Percentiles rank a stretch among this genome's conserved stretches.
phyloP scores from a whole-genome alignment of 2,329 filamentous ascomycete genomes.

The Arthrobotrys musiformis region DNA sequence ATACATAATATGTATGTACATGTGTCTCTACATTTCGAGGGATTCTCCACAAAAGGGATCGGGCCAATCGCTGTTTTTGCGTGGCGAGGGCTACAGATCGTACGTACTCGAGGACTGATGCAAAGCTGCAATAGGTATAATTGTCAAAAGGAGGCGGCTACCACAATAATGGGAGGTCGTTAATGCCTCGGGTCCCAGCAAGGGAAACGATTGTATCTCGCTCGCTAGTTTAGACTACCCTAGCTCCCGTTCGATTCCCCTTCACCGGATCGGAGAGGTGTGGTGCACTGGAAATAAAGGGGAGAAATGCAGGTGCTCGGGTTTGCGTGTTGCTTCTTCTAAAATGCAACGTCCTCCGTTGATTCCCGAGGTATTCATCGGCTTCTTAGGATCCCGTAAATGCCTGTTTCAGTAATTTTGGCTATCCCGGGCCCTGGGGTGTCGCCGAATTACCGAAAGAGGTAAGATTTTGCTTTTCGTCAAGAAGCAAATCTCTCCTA shows the following conservation, averaged over 20 bases:
- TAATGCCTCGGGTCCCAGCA: background rate
- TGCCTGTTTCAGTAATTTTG: background rate
- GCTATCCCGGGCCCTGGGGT: background rate
- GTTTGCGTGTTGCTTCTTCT: constrained; percentile 17
- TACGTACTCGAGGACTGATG: background rate
- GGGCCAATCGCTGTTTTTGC: constrained; percentile 3
- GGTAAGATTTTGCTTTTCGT: background rate
- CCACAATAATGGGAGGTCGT: constrained; percentile 2
- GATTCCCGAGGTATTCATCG: constrained; percentile 9
- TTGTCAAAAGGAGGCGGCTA: constrained; percentile 5
- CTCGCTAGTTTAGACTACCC: constrained; percentile 15
- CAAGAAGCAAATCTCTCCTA: background rate
- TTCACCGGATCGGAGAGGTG: constrained; percentile 15
- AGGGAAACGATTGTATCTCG: background rate
- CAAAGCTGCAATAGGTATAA: background rate
- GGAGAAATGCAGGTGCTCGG: constrained; percentile 1
- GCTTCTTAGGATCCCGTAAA: background rate
- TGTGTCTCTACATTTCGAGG: background rate
- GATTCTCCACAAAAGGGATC: constrained; percentile 4
- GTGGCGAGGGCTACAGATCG: constrained; percentile 1
- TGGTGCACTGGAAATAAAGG: background rate
- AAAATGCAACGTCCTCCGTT: constrained; percentile 16
- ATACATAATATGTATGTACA: background rate
- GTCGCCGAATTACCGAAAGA: background rate
- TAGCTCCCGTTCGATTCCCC: constrained; percentile 18